Evolutionary conservation across 2,329 filamentous ascomycete genomes (phyloP).

Genomic region (Diaporthe sp.): DNA sequence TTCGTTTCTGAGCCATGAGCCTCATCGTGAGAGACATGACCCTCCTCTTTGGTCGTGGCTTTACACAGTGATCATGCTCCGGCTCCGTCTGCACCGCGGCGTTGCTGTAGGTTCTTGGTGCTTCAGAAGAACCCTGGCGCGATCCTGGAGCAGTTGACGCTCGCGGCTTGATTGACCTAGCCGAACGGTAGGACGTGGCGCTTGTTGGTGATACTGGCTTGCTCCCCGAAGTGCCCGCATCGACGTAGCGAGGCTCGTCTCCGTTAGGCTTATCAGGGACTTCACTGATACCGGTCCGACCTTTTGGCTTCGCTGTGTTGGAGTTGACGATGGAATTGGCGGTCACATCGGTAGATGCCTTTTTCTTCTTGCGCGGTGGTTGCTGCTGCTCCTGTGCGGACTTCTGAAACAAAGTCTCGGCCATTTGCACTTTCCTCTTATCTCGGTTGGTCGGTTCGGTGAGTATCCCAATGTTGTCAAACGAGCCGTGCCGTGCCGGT

Average conservation of each 20-base stretch:
- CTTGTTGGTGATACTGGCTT: constrained; percentile 67
- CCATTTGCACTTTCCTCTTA: constrained; percentile 76
- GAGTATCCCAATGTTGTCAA: constrained; percentile 71
- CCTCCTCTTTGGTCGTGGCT: constrained; percentile 56
- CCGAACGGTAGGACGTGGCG: constrained; percentile 55
- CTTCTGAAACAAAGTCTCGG: constrained; percentile 74
- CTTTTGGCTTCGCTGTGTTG: constrained; percentile 48
- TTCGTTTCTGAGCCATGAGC: constrained; percentile 52
- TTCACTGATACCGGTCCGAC: constrained; percentile 42
- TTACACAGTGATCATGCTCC: constrained; percentile 52
- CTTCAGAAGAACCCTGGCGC: constrained; percentile 55
- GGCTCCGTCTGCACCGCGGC: constrained; percentile 68
- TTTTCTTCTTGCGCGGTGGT: constrained; percentile 70
- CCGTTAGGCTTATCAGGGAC: constrained; percentile 49
- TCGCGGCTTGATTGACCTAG: constrained; percentile 48
- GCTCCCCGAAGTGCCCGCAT: constrained; percentile 67
- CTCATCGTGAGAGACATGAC: constrained; percentile 65
- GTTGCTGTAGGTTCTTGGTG: constrained; percentile 63
- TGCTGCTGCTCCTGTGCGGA: constrained; percentile 70
- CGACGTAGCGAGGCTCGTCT: constrained; percentile 61
- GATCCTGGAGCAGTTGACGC: constrained; percentile 51
- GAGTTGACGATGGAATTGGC: constrained; percentile 42
- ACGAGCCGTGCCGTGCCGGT: constrained; percentile 71
- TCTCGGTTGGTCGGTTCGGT: constrained; percentile 77
- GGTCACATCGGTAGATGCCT: constrained; percentile 70